phyloP scores from a whole-genome alignment of 2,329 filamentous ascomycete species.

The Chlorencoelia australis region DNA sequence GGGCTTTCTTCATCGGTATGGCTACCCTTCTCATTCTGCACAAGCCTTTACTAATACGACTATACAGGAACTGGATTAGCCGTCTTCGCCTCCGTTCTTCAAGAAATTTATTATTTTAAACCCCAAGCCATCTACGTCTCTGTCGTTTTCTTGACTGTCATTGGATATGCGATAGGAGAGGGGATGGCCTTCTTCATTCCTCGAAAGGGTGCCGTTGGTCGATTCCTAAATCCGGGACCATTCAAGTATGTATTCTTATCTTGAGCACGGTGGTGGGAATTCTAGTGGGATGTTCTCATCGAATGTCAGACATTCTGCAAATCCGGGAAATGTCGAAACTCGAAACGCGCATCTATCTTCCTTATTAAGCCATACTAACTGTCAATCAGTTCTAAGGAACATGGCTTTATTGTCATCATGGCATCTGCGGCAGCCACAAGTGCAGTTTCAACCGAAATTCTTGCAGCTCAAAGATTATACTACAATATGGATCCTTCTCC shows the following conservation, averaged over 20 bases:
- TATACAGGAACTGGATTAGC: conserved; percentile 28
- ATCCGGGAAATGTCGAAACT: too few relatives aligned
- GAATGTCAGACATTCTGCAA: too few relatives aligned
- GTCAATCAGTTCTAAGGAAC: conserved; percentile 60
- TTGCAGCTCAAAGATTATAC: conserved; percentile 53
- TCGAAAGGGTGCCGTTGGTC: conserved; percentile 28
- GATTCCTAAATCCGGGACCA: conserved; percentile 51
- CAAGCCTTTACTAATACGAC: conserved; percentile 20
- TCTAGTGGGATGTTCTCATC: too few relatives aligned
- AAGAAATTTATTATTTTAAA: conserved; percentile 38
- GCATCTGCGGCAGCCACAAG: conserved; percentile 46
- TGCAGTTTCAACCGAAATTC: conserved; percentile 61
- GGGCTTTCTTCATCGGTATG: conserved; percentile 29
- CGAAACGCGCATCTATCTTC: too few relatives aligned
- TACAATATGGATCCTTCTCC: conserved; percentile 34
- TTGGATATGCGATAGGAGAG: conserved; percentile 33
- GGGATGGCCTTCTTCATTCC: conserved; percentile 27
- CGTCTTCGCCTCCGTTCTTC: conserved; percentile 30
- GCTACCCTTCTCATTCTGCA: conserved; percentile 2
- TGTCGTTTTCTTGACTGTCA: conserved; percentile 32
- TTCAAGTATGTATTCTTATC: too few relatives aligned
- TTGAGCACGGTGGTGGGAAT: too few relatives aligned
- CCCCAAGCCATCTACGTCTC: conserved; percentile 35
- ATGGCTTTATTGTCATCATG: conserved; percentile 55
- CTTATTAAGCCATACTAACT: too few relatives aligned